Percentiles rank a stretch among this genome's conserved stretches.
Evolutionary conservation across 352 stramenopile genomes (phyloP).

Genomic region (Globisporangium heterothallicum): DNA sequence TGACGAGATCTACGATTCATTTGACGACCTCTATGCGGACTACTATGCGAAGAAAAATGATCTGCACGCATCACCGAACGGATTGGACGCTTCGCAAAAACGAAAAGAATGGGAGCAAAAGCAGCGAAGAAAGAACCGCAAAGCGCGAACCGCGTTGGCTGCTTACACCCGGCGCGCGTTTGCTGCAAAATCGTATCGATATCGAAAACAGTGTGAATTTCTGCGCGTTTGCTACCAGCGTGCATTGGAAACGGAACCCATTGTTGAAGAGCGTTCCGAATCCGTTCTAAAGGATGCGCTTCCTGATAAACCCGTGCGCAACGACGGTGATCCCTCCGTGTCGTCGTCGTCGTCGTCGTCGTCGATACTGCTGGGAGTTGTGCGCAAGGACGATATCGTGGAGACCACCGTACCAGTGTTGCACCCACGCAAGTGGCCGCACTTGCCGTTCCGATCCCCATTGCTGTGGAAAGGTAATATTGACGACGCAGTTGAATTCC

Average conservation of each 20-base stretch:
- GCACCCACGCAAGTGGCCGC: constrained; percentile 60
- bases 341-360: constrained; percentile 1
- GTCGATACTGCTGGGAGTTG: constrained; percentile 14
- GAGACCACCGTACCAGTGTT: constrained; percentile 40
- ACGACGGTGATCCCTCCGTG: not conserved
- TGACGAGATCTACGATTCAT: constrained; percentile 50
- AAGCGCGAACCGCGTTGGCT: constrained; percentile 25
- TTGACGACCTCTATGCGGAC: constrained; percentile 48
- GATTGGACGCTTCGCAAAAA: not conserved
- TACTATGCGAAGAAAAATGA: constrained; percentile 4
- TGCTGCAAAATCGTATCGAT: constrained; percentile 42
- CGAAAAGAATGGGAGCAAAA: constrained; percentile 12
- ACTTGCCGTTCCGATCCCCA: constrained; percentile 52
- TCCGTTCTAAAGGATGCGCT: not conserved
- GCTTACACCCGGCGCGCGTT: constrained; percentile 32
- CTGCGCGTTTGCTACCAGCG: constrained; percentile 54
- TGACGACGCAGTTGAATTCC: constrained; percentile 37
- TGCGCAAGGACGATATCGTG: constrained; percentile 33
- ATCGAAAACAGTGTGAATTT: constrained; percentile 61
- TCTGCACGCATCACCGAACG: not conserved
- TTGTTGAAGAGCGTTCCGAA: constrained; percentile 6
- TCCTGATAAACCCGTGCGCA: not conserved
- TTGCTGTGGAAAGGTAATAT: constrained; percentile 40
- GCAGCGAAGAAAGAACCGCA: constrained; percentile 11
- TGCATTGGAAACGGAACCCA: constrained; percentile 32